Evolutionary conservation across 495 filamentous ascomycete species (phyloP).

Genomic region (Penicillium ochrochloron): DNA sequence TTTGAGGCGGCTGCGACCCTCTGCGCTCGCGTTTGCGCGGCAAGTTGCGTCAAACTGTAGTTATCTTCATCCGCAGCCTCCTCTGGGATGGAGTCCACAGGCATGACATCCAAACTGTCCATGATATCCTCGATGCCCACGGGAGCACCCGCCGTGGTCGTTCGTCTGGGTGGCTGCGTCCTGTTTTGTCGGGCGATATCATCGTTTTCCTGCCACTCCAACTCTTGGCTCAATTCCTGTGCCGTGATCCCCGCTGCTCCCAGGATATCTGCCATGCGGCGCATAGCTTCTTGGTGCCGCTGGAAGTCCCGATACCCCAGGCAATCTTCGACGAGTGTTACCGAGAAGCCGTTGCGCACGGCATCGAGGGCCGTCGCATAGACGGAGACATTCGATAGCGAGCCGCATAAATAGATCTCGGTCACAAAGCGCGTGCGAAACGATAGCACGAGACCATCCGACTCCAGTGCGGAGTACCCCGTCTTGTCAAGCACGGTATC

Average conservation of each 20-base stretch:
- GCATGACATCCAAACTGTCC: constrained; percentile 40
- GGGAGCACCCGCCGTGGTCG: constrained; percentile 18
- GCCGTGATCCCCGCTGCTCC: constrained; percentile 69
- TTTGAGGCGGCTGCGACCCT: constrained; percentile 14
- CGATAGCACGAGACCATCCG: constrained; percentile 68
- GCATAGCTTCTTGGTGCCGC: constrained; percentile 76
- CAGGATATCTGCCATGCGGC: constrained; percentile 74
- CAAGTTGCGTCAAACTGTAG: constrained; percentile 28
- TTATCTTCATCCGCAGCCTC: constrained; percentile 29
- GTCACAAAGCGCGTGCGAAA: constrained; percentile 81
- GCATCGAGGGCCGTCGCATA: constrained; percentile 94
- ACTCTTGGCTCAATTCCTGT: constrained; percentile 59
- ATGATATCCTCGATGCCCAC: constrained; percentile 46
- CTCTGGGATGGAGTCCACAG: constrained; percentile 20
- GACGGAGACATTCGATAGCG: constrained; percentile 85
- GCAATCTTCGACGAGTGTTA: constrained; percentile 88
- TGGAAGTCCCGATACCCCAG: constrained; percentile 76
- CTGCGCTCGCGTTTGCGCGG: constrained; percentile 25
- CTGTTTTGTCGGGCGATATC: constrained; percentile 39
- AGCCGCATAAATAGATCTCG: constrained; percentile 88
- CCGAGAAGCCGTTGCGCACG: constrained; percentile 80
- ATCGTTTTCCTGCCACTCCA: constrained; percentile 53
- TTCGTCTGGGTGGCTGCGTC: constrained; percentile 22
- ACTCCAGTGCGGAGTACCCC: constrained; percentile 87
- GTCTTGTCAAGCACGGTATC: constrained; percentile 79